phyloP scores from a whole-genome alignment of 108 stramenopile genomes.

The Nannochloropsis granulata region DNA sequence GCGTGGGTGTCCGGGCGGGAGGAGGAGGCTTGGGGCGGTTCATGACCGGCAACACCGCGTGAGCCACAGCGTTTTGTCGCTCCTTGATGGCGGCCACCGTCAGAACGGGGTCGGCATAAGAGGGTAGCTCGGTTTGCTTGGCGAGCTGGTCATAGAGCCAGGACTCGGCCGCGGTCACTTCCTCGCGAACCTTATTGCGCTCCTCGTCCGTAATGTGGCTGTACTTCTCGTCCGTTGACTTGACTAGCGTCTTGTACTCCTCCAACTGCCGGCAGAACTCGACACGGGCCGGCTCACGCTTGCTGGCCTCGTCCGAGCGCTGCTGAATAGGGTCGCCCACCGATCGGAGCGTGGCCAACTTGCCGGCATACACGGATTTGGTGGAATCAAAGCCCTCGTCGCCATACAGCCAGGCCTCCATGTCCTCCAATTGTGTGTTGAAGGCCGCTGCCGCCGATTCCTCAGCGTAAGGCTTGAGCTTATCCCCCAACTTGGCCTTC shows the following conservation, averaged over 20 bases:
- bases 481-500: slow-evolving; percentile 63
- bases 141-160: slow-evolving; percentile 85
- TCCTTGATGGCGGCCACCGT: slow-evolving; percentile 49
- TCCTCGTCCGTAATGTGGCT: slow-evolving; percentile 77
- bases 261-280: slow-evolving; percentile 59
- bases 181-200: slow-evolving; percentile 28
- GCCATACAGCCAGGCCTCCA: slow-evolving; percentile 92
- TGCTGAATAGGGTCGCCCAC: slow-evolving; percentile 70
- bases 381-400: slow-evolving; percentile 91
- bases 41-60: background rate
- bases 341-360: slow-evolving; percentile 65
- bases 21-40: background rate
- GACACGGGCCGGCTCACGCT: slow-evolving; percentile 53
- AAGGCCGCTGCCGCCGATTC: slow-evolving; percentile 63
- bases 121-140: slow-evolving; percentile 59
- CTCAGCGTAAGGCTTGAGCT: slow-evolving; percentile 57
- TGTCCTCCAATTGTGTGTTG: slow-evolving; percentile 45
- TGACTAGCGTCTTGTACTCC: slow-evolving; percentile 62
- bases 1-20: background rate
- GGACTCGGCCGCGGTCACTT: slow-evolving; percentile 50
- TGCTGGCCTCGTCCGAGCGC: slow-evolving; percentile 54
- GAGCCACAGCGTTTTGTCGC: slow-evolving; percentile 22
- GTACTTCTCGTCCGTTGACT: slow-evolving; percentile 54
- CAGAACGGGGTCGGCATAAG: slow-evolving; percentile 60
- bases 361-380: slow-evolving; percentile 68